phyloP scores from a whole-genome alignment of 1,139 yeast genomes.

The Yamadazyma diddensiae region DNA sequence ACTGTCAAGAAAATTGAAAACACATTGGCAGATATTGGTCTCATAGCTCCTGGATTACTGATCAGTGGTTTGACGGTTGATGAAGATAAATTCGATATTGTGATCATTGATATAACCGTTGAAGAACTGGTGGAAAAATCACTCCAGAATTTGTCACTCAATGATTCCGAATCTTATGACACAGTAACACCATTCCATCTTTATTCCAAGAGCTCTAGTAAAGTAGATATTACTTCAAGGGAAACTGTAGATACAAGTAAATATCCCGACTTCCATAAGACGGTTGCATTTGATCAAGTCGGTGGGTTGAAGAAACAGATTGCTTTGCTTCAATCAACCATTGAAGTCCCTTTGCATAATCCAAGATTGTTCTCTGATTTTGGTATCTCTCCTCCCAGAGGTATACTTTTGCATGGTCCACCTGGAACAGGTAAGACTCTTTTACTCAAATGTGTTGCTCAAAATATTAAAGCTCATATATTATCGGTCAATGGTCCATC shows the following conservation, averaged over 20 bases:
- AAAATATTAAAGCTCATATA: slow-evolving; percentile 68
- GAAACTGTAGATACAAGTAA: slow-evolving; percentile 16
- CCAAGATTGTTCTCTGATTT: slow-evolving; percentile 78
- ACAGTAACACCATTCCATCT: slow-evolving; percentile 46
- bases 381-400: slow-evolving; percentile 90
- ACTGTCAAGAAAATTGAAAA: slow-evolving; percentile 28
- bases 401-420: slow-evolving; percentile 88
- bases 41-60: slow-evolving; percentile 54
- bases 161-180: slow-evolving; percentile 10
- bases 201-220: slow-evolving; percentile 39
- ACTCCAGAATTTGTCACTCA: slow-evolving; percentile 27
- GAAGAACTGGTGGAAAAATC: slow-evolving; percentile 18
- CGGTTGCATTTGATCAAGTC: slow-evolving; percentile 47
- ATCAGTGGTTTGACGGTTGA: slow-evolving; percentile 12
- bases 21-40: slow-evolving; percentile 47
- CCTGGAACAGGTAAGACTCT: slow-evolving; percentile 98
- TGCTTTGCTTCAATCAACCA: slow-evolving; percentile 56
- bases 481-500: slow-evolving; percentile 88
- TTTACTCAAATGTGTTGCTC: slow-evolving; percentile 81
- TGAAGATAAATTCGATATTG: slow-evolving; percentile 8
- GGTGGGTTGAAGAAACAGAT: slow-evolving; percentile 81
- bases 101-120: slow-evolving; percentile 23
- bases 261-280: slow-evolving; percentile 42
- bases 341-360: slow-evolving; percentile 76
- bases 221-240: slow-evolving; percentile 18